Percentiles rank a stretch among this genome's conserved stretches.
Conservation (phyloP, 139 green algal species). For the Diplosphaera chodatii region DNA sequence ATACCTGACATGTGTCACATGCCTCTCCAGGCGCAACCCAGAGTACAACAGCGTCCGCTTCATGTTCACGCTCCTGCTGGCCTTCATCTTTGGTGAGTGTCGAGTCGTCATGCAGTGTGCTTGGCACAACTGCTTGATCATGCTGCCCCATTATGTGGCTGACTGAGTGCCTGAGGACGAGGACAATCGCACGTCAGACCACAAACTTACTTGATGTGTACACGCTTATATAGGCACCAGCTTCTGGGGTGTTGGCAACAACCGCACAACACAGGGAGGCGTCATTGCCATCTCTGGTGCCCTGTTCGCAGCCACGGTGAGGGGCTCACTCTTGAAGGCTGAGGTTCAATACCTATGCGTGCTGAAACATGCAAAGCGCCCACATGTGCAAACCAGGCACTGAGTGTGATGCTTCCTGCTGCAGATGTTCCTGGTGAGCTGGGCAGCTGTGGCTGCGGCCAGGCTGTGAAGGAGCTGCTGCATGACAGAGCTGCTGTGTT, state of each 20-base stretch:
- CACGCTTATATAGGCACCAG: neutral
- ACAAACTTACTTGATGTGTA: neutral
- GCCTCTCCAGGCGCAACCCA: constrained; percentile 22
- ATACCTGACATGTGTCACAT: too few relatives aligned
- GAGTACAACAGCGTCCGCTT: constrained; percentile 25
- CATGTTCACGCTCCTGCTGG: constrained; percentile 28
- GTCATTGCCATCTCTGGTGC: neutral
- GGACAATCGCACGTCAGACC: too few relatives aligned
- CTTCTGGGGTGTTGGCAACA: neutral
- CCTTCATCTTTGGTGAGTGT: constrained; percentile 13
- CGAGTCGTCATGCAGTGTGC: too few relatives aligned
- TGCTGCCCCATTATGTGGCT: too few relatives aligned
- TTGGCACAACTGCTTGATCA: too few relatives aligned
- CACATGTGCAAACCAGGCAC: too few relatives aligned
- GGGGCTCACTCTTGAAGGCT: too few relatives aligned
- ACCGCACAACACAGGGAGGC: neutral
- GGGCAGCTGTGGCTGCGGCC: neutral
- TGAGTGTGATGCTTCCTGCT: too few relatives aligned
- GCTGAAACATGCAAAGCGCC: too few relatives aligned
- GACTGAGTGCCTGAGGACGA: too few relatives aligned
- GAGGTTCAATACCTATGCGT: too few relatives aligned
- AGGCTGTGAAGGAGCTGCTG: too few relatives aligned
- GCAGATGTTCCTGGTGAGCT: neutral
- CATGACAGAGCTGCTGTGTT: neutral
- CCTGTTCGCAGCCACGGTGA: neutral